These are phyloP conservation scores for Drechslera avenae DNA, from an alignment of 2,329 filamentous ascomycete genomes.

Conservation along the genomic window DNA sequence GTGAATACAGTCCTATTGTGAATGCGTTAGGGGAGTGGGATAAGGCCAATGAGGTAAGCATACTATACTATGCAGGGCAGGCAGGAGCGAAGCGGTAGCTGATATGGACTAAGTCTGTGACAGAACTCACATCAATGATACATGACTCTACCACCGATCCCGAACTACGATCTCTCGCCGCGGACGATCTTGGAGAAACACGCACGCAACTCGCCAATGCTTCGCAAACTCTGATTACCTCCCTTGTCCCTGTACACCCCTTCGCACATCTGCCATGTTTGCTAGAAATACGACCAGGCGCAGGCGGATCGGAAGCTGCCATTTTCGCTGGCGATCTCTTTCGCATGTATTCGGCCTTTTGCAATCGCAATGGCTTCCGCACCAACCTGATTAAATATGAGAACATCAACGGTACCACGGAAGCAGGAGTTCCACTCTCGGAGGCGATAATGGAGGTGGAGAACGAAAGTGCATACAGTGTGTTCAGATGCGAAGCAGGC, in stretches of 20 bases:
- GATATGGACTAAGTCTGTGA: conserved; percentile 53
- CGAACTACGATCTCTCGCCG: conserved; percentile 64
- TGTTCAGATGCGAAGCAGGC: conserved; percentile 84
- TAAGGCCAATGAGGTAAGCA: conserved; percentile 59
- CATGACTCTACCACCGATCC: conserved; percentile 66
- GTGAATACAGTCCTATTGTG: conserved; percentile 60
- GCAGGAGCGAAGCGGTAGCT: conserved; percentile 13
- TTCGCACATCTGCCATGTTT: conserved; percentile 90
- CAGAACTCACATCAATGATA: conserved; percentile 77
- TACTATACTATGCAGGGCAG: not conserved
- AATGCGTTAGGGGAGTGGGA: conserved; percentile 63
- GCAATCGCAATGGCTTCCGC: conserved; percentile 69
- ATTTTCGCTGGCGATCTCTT: conserved; percentile 88
- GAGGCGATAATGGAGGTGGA: conserved; percentile 89
- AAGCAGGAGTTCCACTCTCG: conserved; percentile 71
- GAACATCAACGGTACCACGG: conserved; percentile 66
- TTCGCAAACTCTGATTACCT: conserved; percentile 70
- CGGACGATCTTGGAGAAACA: conserved; percentile 73
- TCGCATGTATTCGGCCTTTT: conserved; percentile 87
- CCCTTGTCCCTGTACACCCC: conserved; percentile 84
- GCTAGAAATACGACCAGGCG: conserved; percentile 88
- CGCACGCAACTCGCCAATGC: conserved; percentile 65
- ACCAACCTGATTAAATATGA: conserved; percentile 80
- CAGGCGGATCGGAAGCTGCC: conserved; percentile 87
- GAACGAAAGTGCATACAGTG: conserved; percentile 76